phyloP scores from a whole-genome alignment of 306 rosid genomes.

The Oxytropis ochrocephala region DNA sequence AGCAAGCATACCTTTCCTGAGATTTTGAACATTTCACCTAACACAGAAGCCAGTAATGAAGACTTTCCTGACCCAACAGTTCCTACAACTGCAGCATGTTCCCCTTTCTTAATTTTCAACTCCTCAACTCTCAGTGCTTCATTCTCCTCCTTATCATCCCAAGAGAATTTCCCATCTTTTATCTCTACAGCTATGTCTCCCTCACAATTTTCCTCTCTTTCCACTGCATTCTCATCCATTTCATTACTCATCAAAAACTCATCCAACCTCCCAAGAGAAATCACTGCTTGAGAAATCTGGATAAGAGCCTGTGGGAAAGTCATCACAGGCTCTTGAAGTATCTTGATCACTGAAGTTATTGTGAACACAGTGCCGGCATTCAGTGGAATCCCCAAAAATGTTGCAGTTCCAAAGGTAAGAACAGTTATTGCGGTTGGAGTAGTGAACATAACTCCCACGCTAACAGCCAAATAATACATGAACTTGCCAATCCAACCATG shows the following conservation, averaged over 20 bases:
- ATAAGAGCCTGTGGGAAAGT: slow-evolving; percentile 76
- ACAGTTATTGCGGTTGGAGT: slow-evolving; percentile 50
- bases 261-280: slow-evolving; percentile 74
- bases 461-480: slow-evolving; percentile 53
- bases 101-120: slow-evolving; percentile 49
- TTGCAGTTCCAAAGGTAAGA: slow-evolving; percentile 61
- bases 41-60: slow-evolving; percentile 66
- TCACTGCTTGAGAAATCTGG: slow-evolving; percentile 61
- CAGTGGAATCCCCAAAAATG: slow-evolving; percentile 46
- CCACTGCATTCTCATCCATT: slow-evolving; percentile 45
- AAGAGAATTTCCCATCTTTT: slow-evolving; percentile 42
- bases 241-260: slow-evolving; percentile 58
- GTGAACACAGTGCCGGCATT: slow-evolving; percentile 66
- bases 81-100: slow-evolving; percentile 72
- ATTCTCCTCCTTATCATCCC: slow-evolving; percentile 64
- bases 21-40: slow-evolving; percentile 81
- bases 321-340: slow-evolving; percentile 79
- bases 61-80: slow-evolving; percentile 90
- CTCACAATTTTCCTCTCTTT: slow-evolving; percentile 40
- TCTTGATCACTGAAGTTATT: slow-evolving; percentile 59
- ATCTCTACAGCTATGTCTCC: slow-evolving; percentile 49
- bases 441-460: slow-evolving; percentile 40
- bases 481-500: slow-evolving; percentile 73
- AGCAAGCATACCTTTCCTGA: slow-evolving; percentile 67
- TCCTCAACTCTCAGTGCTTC: slow-evolving; percentile 39